phyloP scores from a whole-genome alignment of 305 asterid species.

The Coffea humblotiana region DNA sequence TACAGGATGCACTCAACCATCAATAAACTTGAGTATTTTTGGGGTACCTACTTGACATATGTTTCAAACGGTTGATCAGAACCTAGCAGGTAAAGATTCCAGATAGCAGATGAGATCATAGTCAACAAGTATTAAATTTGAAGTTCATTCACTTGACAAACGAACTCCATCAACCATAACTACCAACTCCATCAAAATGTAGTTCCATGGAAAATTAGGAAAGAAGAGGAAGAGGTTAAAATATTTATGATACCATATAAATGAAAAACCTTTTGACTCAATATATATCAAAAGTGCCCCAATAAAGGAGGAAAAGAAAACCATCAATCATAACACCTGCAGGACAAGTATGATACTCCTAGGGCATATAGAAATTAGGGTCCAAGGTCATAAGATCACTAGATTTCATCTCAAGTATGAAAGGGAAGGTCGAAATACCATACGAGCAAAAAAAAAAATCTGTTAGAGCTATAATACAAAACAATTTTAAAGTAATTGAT shows the following conservation, averaged over 20 bases:
- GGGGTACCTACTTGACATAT: background rate
- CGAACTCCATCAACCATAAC: background rate
- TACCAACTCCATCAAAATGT: background rate
- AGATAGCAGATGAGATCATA: background rate
- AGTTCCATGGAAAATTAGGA: background rate
- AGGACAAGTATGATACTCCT: background rate
- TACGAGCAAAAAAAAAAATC: background rate
- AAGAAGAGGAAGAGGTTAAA: background rate
- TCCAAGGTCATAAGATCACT: background rate
- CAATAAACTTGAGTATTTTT: background rate
- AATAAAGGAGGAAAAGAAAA: background rate
- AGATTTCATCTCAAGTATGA: conserved; percentile 2
- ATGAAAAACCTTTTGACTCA: background rate
- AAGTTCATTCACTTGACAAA: background rate
- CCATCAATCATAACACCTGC: background rate
- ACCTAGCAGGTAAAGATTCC: background rate
- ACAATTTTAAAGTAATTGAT: conserved; percentile 11
- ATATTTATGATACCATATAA: background rate
- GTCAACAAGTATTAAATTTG: background rate
- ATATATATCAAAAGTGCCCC: background rate
- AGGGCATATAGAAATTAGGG: background rate
- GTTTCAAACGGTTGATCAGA: background rate
- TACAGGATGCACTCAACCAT: background rate
- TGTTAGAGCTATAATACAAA: background rate
- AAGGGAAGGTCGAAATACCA: background rate